Evolutionary conservation across 139 green algal species (phyloP).

Genomic region (Ettlia oleoabundans): DNA sequence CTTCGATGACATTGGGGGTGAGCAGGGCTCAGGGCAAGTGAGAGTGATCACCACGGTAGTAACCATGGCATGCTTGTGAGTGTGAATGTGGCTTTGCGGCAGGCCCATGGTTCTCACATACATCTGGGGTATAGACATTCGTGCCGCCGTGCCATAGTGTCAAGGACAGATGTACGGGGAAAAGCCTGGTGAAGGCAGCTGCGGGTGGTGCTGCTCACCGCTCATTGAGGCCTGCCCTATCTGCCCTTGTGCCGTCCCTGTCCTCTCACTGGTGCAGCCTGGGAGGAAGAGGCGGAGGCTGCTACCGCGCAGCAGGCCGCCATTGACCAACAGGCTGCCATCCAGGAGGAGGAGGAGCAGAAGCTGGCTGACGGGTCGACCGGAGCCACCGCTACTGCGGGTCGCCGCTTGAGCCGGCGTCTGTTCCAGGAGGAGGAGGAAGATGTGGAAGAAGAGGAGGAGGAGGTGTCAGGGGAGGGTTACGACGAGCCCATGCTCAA

Average conservation of each 20-base stretch:
- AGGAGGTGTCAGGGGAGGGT: constrained; percentile 23
- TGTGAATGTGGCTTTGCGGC: no score
- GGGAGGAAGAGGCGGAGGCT: constrained; percentile 10
- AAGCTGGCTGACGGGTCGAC: background rate
- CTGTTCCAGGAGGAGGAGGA: no score
- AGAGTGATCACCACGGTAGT: background rate
- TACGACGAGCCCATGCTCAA: constrained; percentile 58
- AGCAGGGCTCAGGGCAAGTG: background rate
- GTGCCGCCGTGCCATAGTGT: no score
- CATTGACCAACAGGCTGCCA: background rate
- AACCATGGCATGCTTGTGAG: no score
- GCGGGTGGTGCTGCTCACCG: no score
- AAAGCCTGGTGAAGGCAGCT: no score
- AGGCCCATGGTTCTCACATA: no score
- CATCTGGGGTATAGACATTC: no score
- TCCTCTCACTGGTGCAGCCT: background rate
- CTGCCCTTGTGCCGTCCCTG: background rate
- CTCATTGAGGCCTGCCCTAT: no score
- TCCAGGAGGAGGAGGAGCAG: background rate
- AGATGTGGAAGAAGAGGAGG: constrained; percentile 4
- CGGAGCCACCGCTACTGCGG: background rate
- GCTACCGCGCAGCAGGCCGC: background rate
- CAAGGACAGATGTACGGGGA: no score
- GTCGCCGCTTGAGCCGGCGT: background rate
- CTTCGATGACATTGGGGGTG: constrained; percentile 10